Conservation (phyloP, 1,139 yeast genomes). For the Sugiyamaella sp. region DNA sequence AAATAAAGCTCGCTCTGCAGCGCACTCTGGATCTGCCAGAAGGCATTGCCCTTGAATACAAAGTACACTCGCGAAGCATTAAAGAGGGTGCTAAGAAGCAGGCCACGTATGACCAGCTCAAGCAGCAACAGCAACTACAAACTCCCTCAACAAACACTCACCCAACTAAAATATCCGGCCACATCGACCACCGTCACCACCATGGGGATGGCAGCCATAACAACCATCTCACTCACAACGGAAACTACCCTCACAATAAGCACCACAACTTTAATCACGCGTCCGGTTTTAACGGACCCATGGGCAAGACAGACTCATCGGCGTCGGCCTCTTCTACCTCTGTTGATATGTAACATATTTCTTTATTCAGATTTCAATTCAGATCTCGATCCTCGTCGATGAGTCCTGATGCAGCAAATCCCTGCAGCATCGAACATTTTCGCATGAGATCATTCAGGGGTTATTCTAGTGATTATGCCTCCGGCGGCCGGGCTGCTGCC, state of each 20-base stretch:
- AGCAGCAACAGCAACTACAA: conserved; percentile 6
- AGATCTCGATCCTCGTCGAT: too few relatives aligned
- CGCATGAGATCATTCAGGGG: too few relatives aligned
- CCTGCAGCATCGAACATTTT: too few relatives aligned
- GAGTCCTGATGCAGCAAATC: too few relatives aligned
- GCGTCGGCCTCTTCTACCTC: conserved; percentile 10
- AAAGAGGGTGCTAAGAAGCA: conserved; percentile 36
- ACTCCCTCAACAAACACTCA: conserved; percentile 1
- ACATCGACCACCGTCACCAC: conserved; percentile 10
- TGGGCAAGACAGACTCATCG: conserved; percentile 10
- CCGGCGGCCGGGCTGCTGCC: conserved; percentile 9
- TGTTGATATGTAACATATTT: conserved; percentile 10
- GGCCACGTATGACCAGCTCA: conserved; percentile 24
- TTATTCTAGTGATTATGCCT: too few relatives aligned
- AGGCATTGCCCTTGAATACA: conserved; percentile 35
- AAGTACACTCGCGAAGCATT: conserved; percentile 40
- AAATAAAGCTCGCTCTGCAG: conserved; percentile 33
- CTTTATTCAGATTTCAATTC: not conserved
- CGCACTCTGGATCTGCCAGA: conserved; percentile 34
- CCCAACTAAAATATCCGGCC: conserved; percentile 15
- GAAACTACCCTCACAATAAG: conserved; percentile 4
- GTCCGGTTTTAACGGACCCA: conserved; percentile 5
- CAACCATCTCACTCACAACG: conserved; percentile 5
- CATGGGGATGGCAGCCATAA: conserved; percentile 4
- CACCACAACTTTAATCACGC: not conserved